A percentile compares a stretch with the other conserved stretches of the same genome.
These are phyloP conservation scores for Penicillium bialowiezense DNA, from an alignment of 495 filamentous ascomycete genomes.

Conservation along the genomic window DNA sequence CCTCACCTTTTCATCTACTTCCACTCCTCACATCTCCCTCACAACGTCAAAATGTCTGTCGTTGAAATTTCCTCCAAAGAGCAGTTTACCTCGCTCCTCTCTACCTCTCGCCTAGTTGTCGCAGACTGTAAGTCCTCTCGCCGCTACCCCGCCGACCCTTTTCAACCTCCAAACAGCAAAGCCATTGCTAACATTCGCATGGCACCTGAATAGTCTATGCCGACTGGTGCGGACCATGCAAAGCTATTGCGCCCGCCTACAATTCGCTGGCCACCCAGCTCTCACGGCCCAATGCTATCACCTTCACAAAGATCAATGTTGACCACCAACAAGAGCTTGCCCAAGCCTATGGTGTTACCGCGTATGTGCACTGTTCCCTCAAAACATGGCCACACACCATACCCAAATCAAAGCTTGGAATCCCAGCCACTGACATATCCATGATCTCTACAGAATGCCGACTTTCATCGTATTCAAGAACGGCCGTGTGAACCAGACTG, in stretches of 20 bases:
- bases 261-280: slow-evolving; percentile 71
- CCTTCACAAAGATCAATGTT: slow-evolving; percentile 84
- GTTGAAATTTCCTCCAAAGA: slow-evolving; percentile 67
- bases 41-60: slow-evolving; percentile 40
- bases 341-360: slow-evolving; percentile 65
- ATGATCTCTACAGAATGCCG: slow-evolving; percentile 42
- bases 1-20: background rate
- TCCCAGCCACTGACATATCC: background rate
- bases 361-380: slow-evolving; percentile 45
- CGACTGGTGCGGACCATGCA: slow-evolving; percentile 83
- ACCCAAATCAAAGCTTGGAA: background rate
- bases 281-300: slow-evolving; percentile 68
- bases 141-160: slow-evolving; percentile 5
- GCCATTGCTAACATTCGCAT: slow-evolving; percentile 4
- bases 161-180: slow-evolving; percentile 1
- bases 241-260: slow-evolving; percentile 78
- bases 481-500: slow-evolving; percentile 60
- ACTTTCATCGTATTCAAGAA: slow-evolving; percentile 91
- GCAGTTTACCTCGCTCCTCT: slow-evolving; percentile 68
- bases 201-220: slow-evolving; percentile 67
- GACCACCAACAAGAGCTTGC: slow-evolving; percentile 74
- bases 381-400: background rate
- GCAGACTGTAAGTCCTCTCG: slow-evolving; percentile 70
- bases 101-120: slow-evolving; percentile 69
- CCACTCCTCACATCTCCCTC: slow-evolving; percentile 10